A percentile compares a stretch with the other conserved stretches of the same genome.
Conservation (phyloP, 164 flowering plant genomes). For the Magnolia kwangsiensis region DNA sequence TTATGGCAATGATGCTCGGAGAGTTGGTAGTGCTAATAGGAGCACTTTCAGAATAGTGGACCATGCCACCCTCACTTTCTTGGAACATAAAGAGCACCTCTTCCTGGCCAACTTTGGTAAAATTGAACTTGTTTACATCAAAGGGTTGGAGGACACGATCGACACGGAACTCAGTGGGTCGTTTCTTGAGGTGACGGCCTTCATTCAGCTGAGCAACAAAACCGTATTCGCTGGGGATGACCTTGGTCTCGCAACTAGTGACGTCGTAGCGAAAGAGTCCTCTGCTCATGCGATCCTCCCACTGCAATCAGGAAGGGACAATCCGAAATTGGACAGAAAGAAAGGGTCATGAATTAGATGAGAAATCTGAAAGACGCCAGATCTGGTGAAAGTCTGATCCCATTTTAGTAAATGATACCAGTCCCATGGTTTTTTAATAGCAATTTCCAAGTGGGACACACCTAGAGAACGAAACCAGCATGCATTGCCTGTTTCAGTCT, state of each 20-base stretch:
- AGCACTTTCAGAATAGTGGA: slow-evolving; percentile 38
- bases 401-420: too few species aligned
- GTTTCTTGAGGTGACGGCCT: slow-evolving; percentile 82
- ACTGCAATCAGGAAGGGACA: slow-evolving; percentile 22
- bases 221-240: slow-evolving; percentile 60
- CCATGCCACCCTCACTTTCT: slow-evolving; percentile 31
- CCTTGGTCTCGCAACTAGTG: slow-evolving; percentile 68
- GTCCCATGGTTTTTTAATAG: too few species aligned
- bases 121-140: slow-evolving; percentile 78
- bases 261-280: slow-evolving; percentile 88
- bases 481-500: too few species aligned
- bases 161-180: slow-evolving; percentile 79
- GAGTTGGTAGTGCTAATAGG: slow-evolving; percentile 29
- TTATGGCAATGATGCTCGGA: slow-evolving; percentile 75
- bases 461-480: too few species aligned
- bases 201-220: slow-evolving; percentile 86
- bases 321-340: not conserved
- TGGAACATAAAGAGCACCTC: slow-evolving; percentile 76
- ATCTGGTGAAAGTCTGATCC: too few species aligned
- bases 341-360: too few species aligned
- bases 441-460: too few species aligned
- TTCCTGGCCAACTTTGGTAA: slow-evolving; percentile 90
- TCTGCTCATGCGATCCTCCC: slow-evolving; percentile 69
- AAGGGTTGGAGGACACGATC: slow-evolving; percentile 82
- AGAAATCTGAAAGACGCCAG: too few species aligned